Percentiles rank a stretch among this genome's conserved stretches.
Evolutionary conservation across 495 filamentous ascomycete genomes (phyloP).

Genomic region (Xylaria curta): DNA sequence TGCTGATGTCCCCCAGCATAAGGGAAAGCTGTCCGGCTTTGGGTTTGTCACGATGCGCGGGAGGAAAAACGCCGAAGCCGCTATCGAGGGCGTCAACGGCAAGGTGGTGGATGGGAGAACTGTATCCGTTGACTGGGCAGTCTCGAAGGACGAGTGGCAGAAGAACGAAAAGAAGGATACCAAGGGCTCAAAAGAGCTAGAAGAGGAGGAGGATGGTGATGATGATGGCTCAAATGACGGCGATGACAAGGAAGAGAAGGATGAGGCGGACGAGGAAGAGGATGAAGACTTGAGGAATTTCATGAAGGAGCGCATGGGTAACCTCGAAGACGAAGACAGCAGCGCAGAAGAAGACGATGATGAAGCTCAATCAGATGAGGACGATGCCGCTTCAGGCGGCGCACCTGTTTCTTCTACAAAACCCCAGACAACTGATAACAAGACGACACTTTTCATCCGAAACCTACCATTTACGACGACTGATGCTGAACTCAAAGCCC

Average conservation of each 20-base stretch:
- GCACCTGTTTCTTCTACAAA: slow-evolving; percentile 46
- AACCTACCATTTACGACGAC: slow-evolving; percentile 89
- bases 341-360: slow-evolving; percentile 51
- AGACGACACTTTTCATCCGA: slow-evolving; percentile 85
- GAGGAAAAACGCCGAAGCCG: slow-evolving; percentile 89
- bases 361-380: slow-evolving; percentile 44
- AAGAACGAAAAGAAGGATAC: slow-evolving; percentile 46
- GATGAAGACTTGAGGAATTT: slow-evolving; percentile 51
- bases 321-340: slow-evolving; percentile 59
- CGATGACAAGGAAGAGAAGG: slow-evolving; percentile 36
- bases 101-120: slow-evolving; percentile 86
- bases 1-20: slow-evolving; percentile 77
- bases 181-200: slow-evolving; percentile 39
- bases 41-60: slow-evolving; percentile 91
- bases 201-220: slow-evolving; percentile 28
- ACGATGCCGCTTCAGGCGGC: slow-evolving; percentile 44
- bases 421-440: slow-evolving; percentile 58
- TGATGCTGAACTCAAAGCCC: slow-evolving; percentile 78
- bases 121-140: slow-evolving; percentile 94
- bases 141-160: slow-evolving; percentile 88
- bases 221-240: slow-evolving; percentile 35
- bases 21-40: slow-evolving; percentile 79
- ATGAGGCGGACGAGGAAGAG: slow-evolving; percentile 46
- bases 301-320: slow-evolving; percentile 53
- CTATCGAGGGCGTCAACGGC: slow-evolving; percentile 83